phyloP scores from a whole-genome alignment of 441 rosid genomes.

The Capsella rubella region DNA sequence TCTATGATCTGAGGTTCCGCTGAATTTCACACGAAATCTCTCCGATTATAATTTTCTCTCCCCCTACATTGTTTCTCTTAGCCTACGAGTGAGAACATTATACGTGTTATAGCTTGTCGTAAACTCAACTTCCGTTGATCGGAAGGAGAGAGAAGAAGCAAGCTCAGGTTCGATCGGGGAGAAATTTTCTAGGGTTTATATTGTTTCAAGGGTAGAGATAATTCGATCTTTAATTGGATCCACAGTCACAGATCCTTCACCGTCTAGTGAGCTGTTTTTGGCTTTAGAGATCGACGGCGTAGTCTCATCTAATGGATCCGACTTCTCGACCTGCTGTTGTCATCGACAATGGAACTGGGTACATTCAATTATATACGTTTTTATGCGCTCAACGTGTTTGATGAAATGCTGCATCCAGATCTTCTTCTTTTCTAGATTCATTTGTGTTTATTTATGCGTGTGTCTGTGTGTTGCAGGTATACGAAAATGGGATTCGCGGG shows the following conservation, averaged over 20 bases:
- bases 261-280: neutral
- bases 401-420: slow-evolving; percentile 44
- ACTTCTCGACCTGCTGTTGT: slow-evolving; percentile 95
- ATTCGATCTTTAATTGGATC: slow-evolving; percentile 54
- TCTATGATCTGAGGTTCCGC: slow-evolving; percentile 26
- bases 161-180: slow-evolving; percentile 31
- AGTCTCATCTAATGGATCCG: slow-evolving; percentile 70
- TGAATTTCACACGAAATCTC: slow-evolving; percentile 32
- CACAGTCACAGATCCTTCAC: slow-evolving; percentile 54
- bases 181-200: neutral
- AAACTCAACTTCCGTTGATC: slow-evolving; percentile 33
- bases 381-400: slow-evolving; percentile 46
- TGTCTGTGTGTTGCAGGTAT: slow-evolving; percentile 59
- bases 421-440: neutral
- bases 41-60: slow-evolving; percentile 18
- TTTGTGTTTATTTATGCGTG: neutral
- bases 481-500: slow-evolving; percentile 99
- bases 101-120: slow-evolving; percentile 22
- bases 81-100: neutral
- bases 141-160: slow-evolving; percentile 17
- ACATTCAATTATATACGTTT: slow-evolving; percentile 6
- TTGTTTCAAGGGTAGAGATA: neutral
- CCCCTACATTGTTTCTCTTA: slow-evolving; percentile 17
- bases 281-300: slow-evolving; percentile 21
- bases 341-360: slow-evolving; percentile 99